These are phyloP conservation scores for Exophiala viscosa DNA, from an alignment of 2,329 filamentous ascomycete species.

Conservation along the genomic window DNA sequence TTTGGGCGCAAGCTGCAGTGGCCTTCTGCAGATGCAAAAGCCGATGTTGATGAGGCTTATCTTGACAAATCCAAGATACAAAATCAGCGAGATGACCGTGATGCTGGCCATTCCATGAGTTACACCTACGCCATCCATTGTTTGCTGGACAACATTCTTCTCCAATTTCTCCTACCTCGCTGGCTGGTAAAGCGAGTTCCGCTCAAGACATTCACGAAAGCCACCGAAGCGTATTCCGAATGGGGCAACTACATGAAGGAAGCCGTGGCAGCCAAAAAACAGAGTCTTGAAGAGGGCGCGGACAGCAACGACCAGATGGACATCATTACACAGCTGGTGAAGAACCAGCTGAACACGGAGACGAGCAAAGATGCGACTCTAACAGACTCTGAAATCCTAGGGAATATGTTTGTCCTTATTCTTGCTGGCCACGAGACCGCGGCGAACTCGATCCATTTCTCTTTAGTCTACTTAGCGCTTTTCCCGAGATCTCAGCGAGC, in stretches of 20 bases:
- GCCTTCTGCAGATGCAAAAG: slow-evolving; percentile 54
- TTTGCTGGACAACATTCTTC: slow-evolving; percentile 61
- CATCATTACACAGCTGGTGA: slow-evolving; percentile 54
- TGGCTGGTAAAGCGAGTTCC: slow-evolving; percentile 54
- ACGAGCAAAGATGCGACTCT: slow-evolving; percentile 20
- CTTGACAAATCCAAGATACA: slow-evolving; percentile 32
- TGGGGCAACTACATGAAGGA: slow-evolving; percentile 68
- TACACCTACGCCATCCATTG: slow-evolving; percentile 62
- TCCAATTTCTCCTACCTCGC: slow-evolving; percentile 57
- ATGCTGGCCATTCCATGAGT: slow-evolving; percentile 57
- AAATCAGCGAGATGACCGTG: slow-evolving; percentile 27
- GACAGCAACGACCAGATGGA: slow-evolving; percentile 48
- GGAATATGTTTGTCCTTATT: slow-evolving; percentile 48
- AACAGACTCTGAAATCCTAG: slow-evolving; percentile 25
- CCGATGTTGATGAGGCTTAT: slow-evolving; percentile 42
- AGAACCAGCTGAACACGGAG: slow-evolving; percentile 38
- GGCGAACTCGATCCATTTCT: slow-evolving; percentile 70
- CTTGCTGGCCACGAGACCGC: slow-evolving; percentile 79
- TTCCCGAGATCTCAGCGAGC: slow-evolving; percentile 60
- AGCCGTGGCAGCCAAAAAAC: slow-evolving; percentile 60
- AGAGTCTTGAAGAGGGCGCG: slow-evolving; percentile 40
- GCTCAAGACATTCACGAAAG: slow-evolving; percentile 49
- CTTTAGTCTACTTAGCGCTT: slow-evolving; percentile 64
- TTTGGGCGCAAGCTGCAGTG: slow-evolving; percentile 60
- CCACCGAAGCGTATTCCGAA: slow-evolving; percentile 57